Conservation (phyloP, 176 grass and related monocot species). For the Chrysopogon serrulatus region DNA sequence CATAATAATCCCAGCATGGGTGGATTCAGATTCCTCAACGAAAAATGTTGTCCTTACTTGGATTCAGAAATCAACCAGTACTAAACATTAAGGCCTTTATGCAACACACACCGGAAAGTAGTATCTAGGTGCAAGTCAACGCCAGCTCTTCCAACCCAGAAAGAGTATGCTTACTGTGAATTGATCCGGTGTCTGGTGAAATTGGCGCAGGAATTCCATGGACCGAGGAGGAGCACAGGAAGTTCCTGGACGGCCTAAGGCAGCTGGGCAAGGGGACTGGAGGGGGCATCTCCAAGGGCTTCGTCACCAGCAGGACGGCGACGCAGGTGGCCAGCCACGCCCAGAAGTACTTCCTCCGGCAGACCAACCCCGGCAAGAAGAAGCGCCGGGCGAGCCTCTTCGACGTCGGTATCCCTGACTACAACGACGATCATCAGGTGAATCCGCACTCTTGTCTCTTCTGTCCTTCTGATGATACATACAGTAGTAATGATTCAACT, state of each 20-base stretch:
- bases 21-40: not conserved
- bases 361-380: slow-evolving; percentile 73
- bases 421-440: slow-evolving; percentile 13
- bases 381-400: slow-evolving; percentile 94
- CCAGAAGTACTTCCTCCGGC: slow-evolving; percentile 74
- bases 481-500: no score
- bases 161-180: not conserved
- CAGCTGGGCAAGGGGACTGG: slow-evolving; percentile 77
- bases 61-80: not conserved
- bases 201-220: slow-evolving; percentile 62
- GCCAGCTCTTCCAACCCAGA: not conserved
- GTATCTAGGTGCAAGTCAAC: not conserved
- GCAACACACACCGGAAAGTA: not conserved
- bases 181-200: not conserved
- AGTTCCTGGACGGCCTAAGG: slow-evolving; percentile 70
- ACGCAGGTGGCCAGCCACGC: slow-evolving; percentile 84
- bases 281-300: slow-evolving; percentile 70
- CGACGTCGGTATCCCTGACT: slow-evolving; percentile 43
- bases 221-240: slow-evolving; percentile 95
- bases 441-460: not conserved
- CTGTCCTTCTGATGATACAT: no score
- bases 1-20: not conserved
- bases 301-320: slow-evolving; percentile 69
- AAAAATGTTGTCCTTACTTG: not conserved
- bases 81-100: not conserved